Evolutionary conservation across 2,329 filamentous ascomycete genomes (phyloP).

Genomic region (Thelonectria discophora): DNA sequence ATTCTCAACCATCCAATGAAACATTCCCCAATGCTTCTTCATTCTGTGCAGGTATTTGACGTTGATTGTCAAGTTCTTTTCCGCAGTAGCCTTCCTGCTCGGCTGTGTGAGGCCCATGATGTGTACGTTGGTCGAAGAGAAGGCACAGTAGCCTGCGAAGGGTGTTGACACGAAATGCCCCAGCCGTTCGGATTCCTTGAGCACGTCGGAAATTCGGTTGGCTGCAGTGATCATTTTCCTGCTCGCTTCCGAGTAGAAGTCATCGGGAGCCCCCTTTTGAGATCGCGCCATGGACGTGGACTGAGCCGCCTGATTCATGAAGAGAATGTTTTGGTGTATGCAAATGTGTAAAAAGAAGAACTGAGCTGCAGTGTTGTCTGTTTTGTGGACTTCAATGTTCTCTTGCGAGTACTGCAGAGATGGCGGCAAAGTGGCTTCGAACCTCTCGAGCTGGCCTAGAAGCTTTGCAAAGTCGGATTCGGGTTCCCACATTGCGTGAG

Average conservation of each 20-base stretch:
- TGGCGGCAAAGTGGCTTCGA: constrained; percentile 74
- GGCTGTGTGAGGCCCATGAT: constrained; percentile 89
- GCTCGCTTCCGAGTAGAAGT: constrained; percentile 80
- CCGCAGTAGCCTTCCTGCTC: constrained; percentile 77
- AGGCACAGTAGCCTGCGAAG: constrained; percentile 94
- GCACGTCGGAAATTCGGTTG: constrained; percentile 83
- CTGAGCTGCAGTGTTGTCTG: constrained; percentile 86
- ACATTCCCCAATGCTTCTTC: constrained; percentile 99
- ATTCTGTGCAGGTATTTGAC: constrained; percentile 92
- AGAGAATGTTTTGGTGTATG: constrained; percentile 88
- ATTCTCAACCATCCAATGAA: constrained; percentile 95
- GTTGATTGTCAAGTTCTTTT: constrained; percentile 85
- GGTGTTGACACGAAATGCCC: constrained; percentile 82
- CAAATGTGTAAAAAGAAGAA: constrained; percentile 93
- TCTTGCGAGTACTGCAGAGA: constrained; percentile 78
- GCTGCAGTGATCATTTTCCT: constrained; percentile 83
- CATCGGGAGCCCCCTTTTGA: constrained; percentile 75
- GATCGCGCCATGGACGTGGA: constrained; percentile 72
- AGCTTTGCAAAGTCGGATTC: constrained; percentile 80
- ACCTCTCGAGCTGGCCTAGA: constrained; percentile 74
- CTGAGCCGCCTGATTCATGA: constrained; percentile 88
- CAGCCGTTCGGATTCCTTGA: constrained; percentile 77
- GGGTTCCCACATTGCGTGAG: constrained; percentile 80
- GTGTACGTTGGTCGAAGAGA: constrained; percentile 93
- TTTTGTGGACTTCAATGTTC: constrained; percentile 85